phyloP scores from a whole-genome alignment of 225 moss, liverwort and hornwort species.

The Pseudoscleropodium purum region DNA sequence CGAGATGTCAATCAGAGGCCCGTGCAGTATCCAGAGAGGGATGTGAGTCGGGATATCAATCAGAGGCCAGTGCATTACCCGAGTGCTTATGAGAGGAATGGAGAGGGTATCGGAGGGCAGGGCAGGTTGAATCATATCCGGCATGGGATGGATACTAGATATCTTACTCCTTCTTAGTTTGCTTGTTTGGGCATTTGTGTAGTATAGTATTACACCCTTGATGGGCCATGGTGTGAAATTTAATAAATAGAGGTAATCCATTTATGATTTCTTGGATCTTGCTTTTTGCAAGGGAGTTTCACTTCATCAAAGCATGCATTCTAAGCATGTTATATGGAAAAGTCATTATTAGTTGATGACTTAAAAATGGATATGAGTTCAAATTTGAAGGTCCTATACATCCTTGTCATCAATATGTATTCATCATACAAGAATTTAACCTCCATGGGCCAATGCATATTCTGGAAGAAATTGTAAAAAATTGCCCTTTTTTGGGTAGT shows the following conservation, averaged over 20 bases:
- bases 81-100: not conserved
- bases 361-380: not conserved
- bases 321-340: not conserved
- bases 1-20: not conserved
- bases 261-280: not conserved
- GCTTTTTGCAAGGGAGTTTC: too few relatives aligned
- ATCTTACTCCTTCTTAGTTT: not conserved
- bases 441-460: fast-evolving
- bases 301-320: not conserved
- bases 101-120: not conserved
- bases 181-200: not conserved
- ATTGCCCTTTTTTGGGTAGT: not conserved
- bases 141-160: not conserved
- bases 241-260: too few relatives aligned
- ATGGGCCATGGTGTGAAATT: not conserved
- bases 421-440: not conserved
- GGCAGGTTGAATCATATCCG: not conserved
- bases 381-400: too few relatives aligned
- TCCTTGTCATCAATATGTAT: fast-evolving
- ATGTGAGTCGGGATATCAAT: not conserved
- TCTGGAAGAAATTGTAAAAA: fast-evolving
- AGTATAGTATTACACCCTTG: not conserved
- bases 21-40: not conserved
- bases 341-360: too few relatives aligned
- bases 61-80: not conserved